A percentile compares a stretch with the other conserved stretches of the same genome.
Conservation (phyloP, 129 eudicot species). For the Pittosporum tobira region DNA sequence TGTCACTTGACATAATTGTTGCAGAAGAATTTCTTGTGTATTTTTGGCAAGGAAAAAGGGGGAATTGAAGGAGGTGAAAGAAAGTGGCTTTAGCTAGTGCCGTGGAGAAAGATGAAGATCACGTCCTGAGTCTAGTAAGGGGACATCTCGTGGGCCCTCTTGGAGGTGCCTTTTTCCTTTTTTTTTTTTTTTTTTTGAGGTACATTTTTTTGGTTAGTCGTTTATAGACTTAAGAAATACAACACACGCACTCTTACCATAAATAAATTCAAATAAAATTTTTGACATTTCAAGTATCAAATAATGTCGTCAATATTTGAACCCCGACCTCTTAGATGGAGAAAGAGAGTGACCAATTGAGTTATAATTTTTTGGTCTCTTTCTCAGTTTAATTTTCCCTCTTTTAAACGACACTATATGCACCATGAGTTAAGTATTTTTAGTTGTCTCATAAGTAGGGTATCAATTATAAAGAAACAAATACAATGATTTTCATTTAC, state of each 20-base stretch:
- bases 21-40: constrained; percentile 6
- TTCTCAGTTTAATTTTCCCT: no score
- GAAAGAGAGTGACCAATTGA: neutral
- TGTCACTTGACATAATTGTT: constrained; percentile 14
- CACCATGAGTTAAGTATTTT: no score
- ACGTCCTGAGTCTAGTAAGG: constrained; percentile 16
- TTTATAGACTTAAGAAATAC: neutral
- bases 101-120: constrained; percentile 16
- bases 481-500: no score
- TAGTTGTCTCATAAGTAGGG: no score
- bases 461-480: no score
- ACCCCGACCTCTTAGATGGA: no score
- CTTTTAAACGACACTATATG: no score
- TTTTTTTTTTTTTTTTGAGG: neutral
- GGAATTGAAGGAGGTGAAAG: neutral
- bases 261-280: no score
- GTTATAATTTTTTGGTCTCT: neutral
- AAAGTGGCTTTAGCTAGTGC: constrained; percentile 7
- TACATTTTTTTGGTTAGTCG: neutral
- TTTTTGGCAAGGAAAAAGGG: constrained; percentile 7
- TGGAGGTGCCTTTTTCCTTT: constrained; percentile 21
- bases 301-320: no score
- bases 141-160: constrained; percentile 23
- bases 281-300: no score
- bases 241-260: no score